Evolutionary conservation across 208 protist genomes (phyloP).

Genomic region (Leptomonas pyrrhocoris): DNA sequence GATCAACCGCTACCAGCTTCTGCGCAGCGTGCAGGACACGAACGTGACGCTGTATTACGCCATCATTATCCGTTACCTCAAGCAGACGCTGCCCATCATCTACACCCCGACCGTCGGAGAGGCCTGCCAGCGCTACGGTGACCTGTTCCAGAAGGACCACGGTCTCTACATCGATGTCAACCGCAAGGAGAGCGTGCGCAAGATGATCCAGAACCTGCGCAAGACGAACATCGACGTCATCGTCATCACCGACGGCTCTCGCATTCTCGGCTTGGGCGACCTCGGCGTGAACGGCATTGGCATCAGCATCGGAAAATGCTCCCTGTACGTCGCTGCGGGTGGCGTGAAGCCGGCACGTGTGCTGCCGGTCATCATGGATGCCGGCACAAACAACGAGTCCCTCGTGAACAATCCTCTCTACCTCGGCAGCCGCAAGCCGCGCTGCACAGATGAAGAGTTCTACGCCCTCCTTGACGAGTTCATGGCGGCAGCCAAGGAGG

Average conservation of each 20-base stretch:
- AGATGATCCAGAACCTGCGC: constrained; percentile 82
- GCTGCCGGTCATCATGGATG: constrained; percentile 92
- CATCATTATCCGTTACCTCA: constrained; percentile 65
- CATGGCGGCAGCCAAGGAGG: constrained; percentile 76
- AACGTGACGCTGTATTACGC: constrained; percentile 87
- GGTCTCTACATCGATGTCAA: constrained; percentile 89
- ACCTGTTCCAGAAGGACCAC: constrained; percentile 73
- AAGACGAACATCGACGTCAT: constrained; percentile 88
- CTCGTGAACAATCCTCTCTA: constrained; percentile 84
- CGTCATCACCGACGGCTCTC: constrained; percentile 95
- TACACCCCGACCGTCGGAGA: constrained; percentile 94
- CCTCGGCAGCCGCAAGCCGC: constrained; percentile 71
- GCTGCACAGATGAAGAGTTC: constrained; percentile 73
- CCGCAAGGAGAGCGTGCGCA: constrained; percentile 77
- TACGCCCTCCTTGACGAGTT: constrained; percentile 93
- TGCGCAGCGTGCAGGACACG: constrained; percentile 54
- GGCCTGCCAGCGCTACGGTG: constrained; percentile 89
- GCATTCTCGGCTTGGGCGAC: constrained; percentile 96
- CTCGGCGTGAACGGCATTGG: constrained; percentile 95
- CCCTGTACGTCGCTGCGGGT: constrained; percentile 91
- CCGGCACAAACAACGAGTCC: constrained; percentile 89
- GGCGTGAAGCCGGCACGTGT: constrained; percentile 84
- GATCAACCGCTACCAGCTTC: constrained; percentile 81
- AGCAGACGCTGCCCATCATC: constrained; percentile 79
- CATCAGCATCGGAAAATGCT: constrained; percentile 95